phyloP scores from a whole-genome alignment of 2,329 filamentous ascomycete genomes.

The Colletotrichum chlorophyti region DNA sequence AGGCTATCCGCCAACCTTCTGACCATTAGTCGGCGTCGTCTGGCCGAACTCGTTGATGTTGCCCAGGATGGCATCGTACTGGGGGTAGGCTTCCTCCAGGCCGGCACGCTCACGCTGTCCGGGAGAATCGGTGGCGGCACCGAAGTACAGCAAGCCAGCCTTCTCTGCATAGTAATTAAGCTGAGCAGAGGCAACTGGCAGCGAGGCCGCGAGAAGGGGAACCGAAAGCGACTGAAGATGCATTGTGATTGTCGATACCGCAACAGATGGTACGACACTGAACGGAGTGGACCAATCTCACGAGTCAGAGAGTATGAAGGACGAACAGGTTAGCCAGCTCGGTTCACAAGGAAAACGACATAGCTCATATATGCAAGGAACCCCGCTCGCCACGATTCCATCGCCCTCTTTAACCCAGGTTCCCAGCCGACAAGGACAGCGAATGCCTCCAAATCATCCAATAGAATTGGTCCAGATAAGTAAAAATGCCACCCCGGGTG shows the following conservation, averaged over 20 bases:
- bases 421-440: conserved; percentile 4
- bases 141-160: conserved; percentile 65
- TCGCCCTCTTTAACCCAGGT: conserved; percentile 11
- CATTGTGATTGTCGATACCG: conserved; percentile 30
- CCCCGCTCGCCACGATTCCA: neutral
- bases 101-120: conserved; percentile 50
- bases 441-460: conserved; percentile 1
- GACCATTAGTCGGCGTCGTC: conserved; percentile 66
- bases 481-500: neutral
- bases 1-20: conserved; percentile 52
- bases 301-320: neutral
- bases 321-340: neutral
- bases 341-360: conserved; percentile 1
- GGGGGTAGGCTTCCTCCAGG: conserved; percentile 53
- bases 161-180: conserved; percentile 57
- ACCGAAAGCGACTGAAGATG: conserved; percentile 30
- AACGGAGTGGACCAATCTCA: conserved; percentile 5
- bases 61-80: conserved; percentile 61
- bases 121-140: conserved; percentile 64
- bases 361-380: conserved; percentile 28
- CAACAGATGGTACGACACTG: neutral
- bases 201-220: conserved; percentile 36
- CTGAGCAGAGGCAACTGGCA: conserved; percentile 41
- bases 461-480: neutral
- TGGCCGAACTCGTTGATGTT: conserved; percentile 65